A percentile compares a stretch with the other conserved stretches of the same genome.
Conservation (phyloP, 306 rosid species). For the Castanea sativa region DNA sequence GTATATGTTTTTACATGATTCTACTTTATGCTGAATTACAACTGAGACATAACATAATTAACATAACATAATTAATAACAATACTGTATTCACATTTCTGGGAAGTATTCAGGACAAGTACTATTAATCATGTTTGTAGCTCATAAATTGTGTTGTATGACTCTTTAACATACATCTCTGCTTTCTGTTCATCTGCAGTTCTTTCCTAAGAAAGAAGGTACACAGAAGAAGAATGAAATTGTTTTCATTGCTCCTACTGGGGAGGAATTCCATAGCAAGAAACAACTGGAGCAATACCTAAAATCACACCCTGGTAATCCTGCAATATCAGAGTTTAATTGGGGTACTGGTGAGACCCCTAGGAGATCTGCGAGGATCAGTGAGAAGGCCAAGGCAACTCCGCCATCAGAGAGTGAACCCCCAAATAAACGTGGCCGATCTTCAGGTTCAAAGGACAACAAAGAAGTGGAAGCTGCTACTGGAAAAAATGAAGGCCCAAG, state of each 20-base stretch:
- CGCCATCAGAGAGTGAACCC: slow-evolving; percentile 53
- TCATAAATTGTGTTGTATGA: background rate
- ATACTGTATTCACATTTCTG: background rate
- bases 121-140: background rate
- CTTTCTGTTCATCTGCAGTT: slow-evolving; percentile 40
- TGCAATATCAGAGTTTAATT: slow-evolving; percentile 70
- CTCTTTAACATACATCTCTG: slow-evolving; percentile 1
- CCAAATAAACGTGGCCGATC: slow-evolving; percentile 73
- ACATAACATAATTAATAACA: no score
- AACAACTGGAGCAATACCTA: slow-evolving; percentile 82
- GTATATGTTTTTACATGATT: background rate
- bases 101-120: background rate
- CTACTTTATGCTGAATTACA: background rate
- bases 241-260: slow-evolving; percentile 83
- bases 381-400: slow-evolving; percentile 68
- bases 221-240: slow-evolving; percentile 73
- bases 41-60: background rate
- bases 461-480: slow-evolving; percentile 45
- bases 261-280: slow-evolving; percentile 63
- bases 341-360: slow-evolving; percentile 91
- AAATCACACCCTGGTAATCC: slow-evolving; percentile 79
- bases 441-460: slow-evolving; percentile 52
- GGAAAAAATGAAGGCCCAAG: slow-evolving; percentile 32
- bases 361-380: slow-evolving; percentile 88
- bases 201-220: slow-evolving; percentile 70